phyloP scores from a whole-genome alignment of 108 stramenopile genomes.

The Fistulifera pelliculosa region DNA sequence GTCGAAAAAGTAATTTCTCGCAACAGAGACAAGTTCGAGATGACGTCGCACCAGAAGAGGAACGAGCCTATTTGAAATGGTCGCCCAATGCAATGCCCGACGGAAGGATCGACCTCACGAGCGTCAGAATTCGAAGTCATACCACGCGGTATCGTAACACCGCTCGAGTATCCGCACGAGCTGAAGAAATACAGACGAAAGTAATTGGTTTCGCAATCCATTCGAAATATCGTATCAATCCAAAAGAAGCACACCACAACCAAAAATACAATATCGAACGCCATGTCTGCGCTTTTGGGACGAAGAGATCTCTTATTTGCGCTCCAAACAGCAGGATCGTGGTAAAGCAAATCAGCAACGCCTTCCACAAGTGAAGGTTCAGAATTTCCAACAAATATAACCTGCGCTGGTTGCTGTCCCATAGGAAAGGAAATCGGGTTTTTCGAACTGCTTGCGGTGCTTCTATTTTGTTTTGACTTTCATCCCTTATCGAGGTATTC shows the following conservation, averaged over 20 bases:
- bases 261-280: constrained; percentile 36
- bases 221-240: constrained; percentile 40
- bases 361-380: background rate
- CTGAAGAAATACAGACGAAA: constrained; percentile 21
- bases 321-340: constrained; percentile 50
- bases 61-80: constrained; percentile 32
- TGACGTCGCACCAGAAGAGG: constrained; percentile 69
- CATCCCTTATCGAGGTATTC: too few species aligned
- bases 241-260: constrained; percentile 29
- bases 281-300: constrained; percentile 22
- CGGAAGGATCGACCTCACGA: background rate
- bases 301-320: constrained; percentile 35
- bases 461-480: too few species aligned
- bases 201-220: constrained; percentile 40
- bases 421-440: too few species aligned
- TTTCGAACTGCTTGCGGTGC: too few species aligned
- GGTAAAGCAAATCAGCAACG: constrained; percentile 1
- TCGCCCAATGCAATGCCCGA: background rate
- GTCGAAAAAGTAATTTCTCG: constrained; percentile 54
- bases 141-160: background rate
- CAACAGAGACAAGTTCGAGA: constrained; percentile 43
- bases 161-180: background rate
- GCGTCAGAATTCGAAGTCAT: background rate
- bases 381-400: background rate
- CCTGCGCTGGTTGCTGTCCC: background rate